Evolutionary conservation across 208 protist species (phyloP), one percentile per base, ranked within the genome.

Genomic region (Trypanosoma congolense): DNA sequence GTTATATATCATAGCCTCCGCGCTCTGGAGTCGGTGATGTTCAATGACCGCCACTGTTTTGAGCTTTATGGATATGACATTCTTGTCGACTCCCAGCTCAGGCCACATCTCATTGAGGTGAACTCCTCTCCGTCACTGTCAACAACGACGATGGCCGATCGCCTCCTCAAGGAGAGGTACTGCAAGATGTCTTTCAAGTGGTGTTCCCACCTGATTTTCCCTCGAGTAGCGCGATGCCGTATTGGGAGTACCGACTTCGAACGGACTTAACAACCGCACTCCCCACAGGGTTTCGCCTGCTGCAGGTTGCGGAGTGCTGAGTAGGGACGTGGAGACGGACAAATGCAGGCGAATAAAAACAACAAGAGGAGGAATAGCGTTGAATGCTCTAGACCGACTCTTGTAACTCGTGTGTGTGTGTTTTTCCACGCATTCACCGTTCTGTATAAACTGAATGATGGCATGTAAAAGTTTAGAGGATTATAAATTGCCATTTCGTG

Each of bases 11-110:
- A 97, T 59, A 96, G 91, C 9, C 77, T 98, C 10, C 76, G 78
- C 51, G 85, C 92, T 10, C 81, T 93, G 67, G 87, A 96, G 53
- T 56, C 71, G 42, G 76, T 96, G 3, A 93, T 98, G 47, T 96
- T 96, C 55, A 96, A 97, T 52, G 96, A 98, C 64, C 81, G 79
- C 53, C 83, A 96, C 64, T 98, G 89, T 58, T 99, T 98, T 79
- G 97, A 99, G 68, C 60, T 96, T 16, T 99, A 98, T 76, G 97
- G 97, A 18, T 98, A 97, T 56, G 97, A 99, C 72, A 79, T 99
- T 6, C 75, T 99, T 19, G 85, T 99, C 36, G 97, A 99, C 62
- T 78, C 79, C n/a, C 51, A 78, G 3, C 70, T 99, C 6, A 83
- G 96, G 31, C 97, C 97, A 4, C 98, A 97, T 80, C 68, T 99